phyloP scores from a whole-genome alignment of 1,139 yeast genomes.

The Suhomyces coccinellae region DNA sequence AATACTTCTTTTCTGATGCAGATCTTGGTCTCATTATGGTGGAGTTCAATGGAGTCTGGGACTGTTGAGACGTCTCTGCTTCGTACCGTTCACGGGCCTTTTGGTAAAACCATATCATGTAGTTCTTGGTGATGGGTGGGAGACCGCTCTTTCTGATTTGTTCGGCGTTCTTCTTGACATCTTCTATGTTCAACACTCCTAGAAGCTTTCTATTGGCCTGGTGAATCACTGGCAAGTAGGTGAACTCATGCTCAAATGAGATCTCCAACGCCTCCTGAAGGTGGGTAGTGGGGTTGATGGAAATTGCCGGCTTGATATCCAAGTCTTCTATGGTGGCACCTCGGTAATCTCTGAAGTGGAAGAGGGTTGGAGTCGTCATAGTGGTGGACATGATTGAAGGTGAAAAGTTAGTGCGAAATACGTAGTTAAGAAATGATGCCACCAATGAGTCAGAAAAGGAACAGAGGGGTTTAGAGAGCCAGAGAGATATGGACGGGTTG shows the following conservation, averaged over 20 bases:
- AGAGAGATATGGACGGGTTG: no score
- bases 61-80: constrained; percentile 11
- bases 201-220: constrained; percentile 49
- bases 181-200: constrained; percentile 58
- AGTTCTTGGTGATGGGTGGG: constrained; percentile 36
- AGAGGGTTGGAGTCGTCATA: constrained; percentile 18
- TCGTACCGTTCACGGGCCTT: constrained; percentile 37
- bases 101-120: constrained; percentile 49
- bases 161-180: constrained; percentile 29
- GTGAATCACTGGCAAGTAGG: constrained; percentile 59
- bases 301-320: constrained; percentile 60
- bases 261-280: constrained; percentile 48
- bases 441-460: no score
- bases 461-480: no score
- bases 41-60: constrained; percentile 29
- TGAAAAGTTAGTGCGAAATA: not conserved
- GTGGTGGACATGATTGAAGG: not conserved
- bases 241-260: constrained; percentile 58
- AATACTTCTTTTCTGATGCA: constrained; percentile 33
- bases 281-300: constrained; percentile 54
- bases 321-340: constrained; percentile 64
- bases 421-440: not conserved
- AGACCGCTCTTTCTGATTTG: constrained; percentile 26
- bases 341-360: constrained; percentile 42
- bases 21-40: constrained; percentile 32